Conservation (phyloP, 2,329 filamentous ascomycete genomes). For the Ophiocordyceps camponoti-rufipedis region DNA sequence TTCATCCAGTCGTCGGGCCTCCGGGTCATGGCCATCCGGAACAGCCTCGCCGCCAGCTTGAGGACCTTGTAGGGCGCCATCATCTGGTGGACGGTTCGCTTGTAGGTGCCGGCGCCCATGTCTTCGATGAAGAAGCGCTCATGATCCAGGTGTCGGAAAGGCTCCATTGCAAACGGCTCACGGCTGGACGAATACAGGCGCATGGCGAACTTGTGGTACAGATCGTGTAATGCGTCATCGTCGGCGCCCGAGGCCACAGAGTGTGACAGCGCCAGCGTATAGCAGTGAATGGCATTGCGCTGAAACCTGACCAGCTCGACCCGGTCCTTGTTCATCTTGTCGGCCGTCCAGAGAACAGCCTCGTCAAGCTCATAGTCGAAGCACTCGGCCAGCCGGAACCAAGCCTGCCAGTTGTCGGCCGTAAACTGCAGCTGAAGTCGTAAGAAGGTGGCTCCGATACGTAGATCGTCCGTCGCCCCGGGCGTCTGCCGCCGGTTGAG, state of each 20-base stretch:
- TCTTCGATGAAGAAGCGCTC: slow-evolving; percentile 37
- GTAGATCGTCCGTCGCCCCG: slow-evolving; percentile 66
- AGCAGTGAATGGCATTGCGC: slow-evolving; percentile 67
- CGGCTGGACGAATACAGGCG: slow-evolving; percentile 43
- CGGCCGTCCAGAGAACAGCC: slow-evolving; percentile 70
- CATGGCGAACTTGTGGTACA: slow-evolving; percentile 43
- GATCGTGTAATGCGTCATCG: slow-evolving; percentile 34
- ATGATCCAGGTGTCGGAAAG: slow-evolving; percentile 36
- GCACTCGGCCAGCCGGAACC: slow-evolving; percentile 75
- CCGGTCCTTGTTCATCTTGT: slow-evolving; percentile 77
- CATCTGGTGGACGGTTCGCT: slow-evolving; percentile 31
- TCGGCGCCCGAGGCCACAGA: slow-evolving; percentile 27
- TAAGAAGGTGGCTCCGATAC: slow-evolving; percentile 64
- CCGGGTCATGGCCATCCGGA: slow-evolving; percentile 34
- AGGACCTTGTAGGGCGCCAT: slow-evolving; percentile 43
- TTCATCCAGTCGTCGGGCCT: slow-evolving; percentile 41
- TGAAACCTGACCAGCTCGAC: slow-evolving; percentile 58
- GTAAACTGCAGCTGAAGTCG: slow-evolving; percentile 70
- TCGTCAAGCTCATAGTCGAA: slow-evolving; percentile 82
- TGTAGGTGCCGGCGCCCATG: slow-evolving; percentile 30
- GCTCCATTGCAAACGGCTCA: slow-evolving; percentile 44
- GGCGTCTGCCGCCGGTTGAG: slow-evolving; percentile 59
- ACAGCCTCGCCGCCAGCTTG: slow-evolving; percentile 39
- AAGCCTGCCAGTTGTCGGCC: slow-evolving; percentile 70
- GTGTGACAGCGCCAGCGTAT: slow-evolving; percentile 40